Conservation (phyloP, 441 rosid species). For the Populus hybrid region DNA sequence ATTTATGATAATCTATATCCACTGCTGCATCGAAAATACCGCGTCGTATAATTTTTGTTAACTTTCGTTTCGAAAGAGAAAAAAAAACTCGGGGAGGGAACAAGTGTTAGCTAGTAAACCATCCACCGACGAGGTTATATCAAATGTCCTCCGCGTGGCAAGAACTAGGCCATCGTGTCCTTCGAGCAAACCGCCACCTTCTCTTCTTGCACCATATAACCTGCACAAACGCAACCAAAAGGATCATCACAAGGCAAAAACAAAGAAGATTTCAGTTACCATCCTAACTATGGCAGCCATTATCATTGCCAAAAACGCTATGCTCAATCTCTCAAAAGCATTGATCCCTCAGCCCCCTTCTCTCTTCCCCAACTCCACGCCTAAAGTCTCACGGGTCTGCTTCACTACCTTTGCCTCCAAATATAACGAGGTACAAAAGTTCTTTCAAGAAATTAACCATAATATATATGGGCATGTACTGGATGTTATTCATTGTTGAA, state of each 20-base stretch:
- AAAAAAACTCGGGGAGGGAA: background rate
- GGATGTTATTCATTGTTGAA: too few relatives aligned
- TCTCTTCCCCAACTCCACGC: slow-evolving; percentile 22
- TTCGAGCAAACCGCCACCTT: slow-evolving; percentile 26
- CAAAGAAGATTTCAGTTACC: background rate
- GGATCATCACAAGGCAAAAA: slow-evolving; percentile 2
- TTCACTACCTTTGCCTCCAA: slow-evolving; percentile 50
- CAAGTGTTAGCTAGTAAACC: slow-evolving; percentile 17
- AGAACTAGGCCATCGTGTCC: slow-evolving; percentile 29
- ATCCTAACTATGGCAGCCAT: slow-evolving; percentile 44
- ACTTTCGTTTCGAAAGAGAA: background rate
- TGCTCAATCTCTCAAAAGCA: slow-evolving; percentile 41
- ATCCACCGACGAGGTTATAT: slow-evolving; percentile 1
- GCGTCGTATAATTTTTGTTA: background rate
- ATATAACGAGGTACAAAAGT: slow-evolving; percentile 23
- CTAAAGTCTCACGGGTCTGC: slow-evolving; percentile 44
- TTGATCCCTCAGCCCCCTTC: slow-evolving; percentile 39
- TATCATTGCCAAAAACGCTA: slow-evolving; percentile 32
- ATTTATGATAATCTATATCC: too few relatives aligned
- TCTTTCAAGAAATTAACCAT: background rate
- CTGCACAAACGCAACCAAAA: background rate
- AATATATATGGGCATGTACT: background rate
- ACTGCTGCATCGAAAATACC: background rate
- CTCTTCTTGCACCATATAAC: slow-evolving; percentile 15
- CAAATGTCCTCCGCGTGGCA: slow-evolving; percentile 38